Evolutionary conservation across 495 filamentous ascomycete genomes (phyloP).

Genomic region (Astrocystis sublimbata): DNA sequence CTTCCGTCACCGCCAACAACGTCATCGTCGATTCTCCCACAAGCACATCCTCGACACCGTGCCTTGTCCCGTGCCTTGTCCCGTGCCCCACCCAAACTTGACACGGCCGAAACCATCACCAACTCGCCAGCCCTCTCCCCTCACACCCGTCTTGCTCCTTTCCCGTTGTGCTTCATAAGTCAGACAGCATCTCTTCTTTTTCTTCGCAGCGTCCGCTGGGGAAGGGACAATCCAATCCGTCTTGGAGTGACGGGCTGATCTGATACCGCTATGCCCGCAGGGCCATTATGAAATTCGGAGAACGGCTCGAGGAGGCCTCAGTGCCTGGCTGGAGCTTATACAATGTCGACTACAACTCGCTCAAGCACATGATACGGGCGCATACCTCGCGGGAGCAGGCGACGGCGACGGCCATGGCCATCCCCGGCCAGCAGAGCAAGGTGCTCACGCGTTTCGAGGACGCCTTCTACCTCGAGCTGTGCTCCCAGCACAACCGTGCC

Average conservation of each 20-base stretch:
- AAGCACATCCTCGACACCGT: too few relatives aligned
- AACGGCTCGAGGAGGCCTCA: conserved; percentile 59
- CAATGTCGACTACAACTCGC: conserved; percentile 76
- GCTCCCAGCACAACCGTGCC: conserved; percentile 65
- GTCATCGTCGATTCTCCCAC: conserved; percentile 1
- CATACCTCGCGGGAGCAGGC: conserved; percentile 63
- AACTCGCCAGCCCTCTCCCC: not conserved
- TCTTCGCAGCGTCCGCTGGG: too few relatives aligned
- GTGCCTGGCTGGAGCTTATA: conserved; percentile 57
- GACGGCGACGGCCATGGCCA: conserved; percentile 62
- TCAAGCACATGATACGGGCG: conserved; percentile 72
- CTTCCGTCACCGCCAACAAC: not conserved
- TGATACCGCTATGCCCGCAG: conserved; percentile 15
- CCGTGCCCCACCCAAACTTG: not conserved
- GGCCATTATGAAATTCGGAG: conserved; percentile 66
- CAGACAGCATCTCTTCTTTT: too few relatives aligned
- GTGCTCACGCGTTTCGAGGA: conserved; percentile 60
- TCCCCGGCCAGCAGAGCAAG: conserved; percentile 60
- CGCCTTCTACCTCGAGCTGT: conserved; percentile 60
- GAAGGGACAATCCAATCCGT: not conserved
- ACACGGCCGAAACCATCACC: not conserved
- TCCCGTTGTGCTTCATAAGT: too few relatives aligned
- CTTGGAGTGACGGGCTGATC: not conserved
- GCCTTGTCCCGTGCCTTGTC: too few relatives aligned
- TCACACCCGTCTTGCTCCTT: not conserved